These are phyloP conservation scores for Sorghum bicolor DNA, from an alignment of 176 grass and related monocot species.

Conservation along the genomic window Sorghum_bicolor_NCBIv3 NC_012871.2:65483001-65483500, in stretches of 20 bases:
- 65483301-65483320: neutral
- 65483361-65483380: neutral
- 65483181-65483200: neutral
- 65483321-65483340: neutral
- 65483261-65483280: neutral
- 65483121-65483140: conserved; percentile 4
- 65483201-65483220: neutral
- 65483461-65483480: neutral
- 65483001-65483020: conserved; percentile 22
- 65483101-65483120: neutral
- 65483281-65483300: neutral
- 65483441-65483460: conserved; percentile 19
- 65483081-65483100: neutral
- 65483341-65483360: neutral
- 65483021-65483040: neutral
- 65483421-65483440: neutral
- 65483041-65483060: conserved; percentile 3
- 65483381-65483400: neutral
- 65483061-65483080: conserved; percentile 21
- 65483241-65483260: neutral
- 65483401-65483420: neutral
- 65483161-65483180: conserved; percentile 32
- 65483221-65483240: conserved; percentile 29
- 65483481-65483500: conserved; percentile 4
- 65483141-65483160: conserved; percentile 23